A percentile compares a stretch with the other conserved stretches of the same genome.
Conservation (phyloP, 371 early-diverging fungal genomes). For the Mortierella sp. region DNA sequence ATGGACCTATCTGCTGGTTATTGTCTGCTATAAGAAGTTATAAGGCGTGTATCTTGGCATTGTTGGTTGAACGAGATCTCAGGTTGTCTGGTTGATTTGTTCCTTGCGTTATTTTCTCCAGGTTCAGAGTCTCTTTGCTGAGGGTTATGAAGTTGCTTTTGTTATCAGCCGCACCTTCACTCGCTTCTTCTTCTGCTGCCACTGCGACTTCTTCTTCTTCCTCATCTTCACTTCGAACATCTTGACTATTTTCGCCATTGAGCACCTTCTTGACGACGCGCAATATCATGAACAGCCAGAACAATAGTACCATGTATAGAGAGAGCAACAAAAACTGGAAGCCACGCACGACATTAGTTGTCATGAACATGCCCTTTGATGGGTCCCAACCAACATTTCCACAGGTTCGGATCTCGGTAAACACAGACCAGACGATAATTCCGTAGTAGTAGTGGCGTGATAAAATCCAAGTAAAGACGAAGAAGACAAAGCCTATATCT, state of each 20-base stretch:
- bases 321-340: constrained; percentile 70
- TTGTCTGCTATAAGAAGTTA: too few relatives aligned
- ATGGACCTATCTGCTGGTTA: too few relatives aligned
- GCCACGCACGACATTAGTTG: constrained; percentile 61
- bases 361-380: constrained; percentile 71
- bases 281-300: constrained; percentile 85
- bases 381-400: constrained; percentile 74
- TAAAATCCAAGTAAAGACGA: constrained; percentile 83
- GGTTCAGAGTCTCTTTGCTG: not conserved
- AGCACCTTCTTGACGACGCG: constrained; percentile 75
- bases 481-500: constrained; percentile 80
- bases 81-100: not conserved
- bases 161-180: not conserved
- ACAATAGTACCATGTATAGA: constrained; percentile 77
- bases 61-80: constrained; percentile 1
- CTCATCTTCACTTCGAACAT: constrained; percentile 80
- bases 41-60: not conserved
- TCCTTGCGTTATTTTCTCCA: not conserved
- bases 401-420: constrained; percentile 63
- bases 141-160: not conserved
- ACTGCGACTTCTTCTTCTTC: constrained; percentile 41
- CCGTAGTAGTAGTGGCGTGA: constrained; percentile 80
- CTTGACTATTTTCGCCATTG: constrained; percentile 74
- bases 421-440: constrained; percentile 68
- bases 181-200: not conserved